Evolutionary conservation across 257 asterid species (phyloP), one percentile per base, ranked within the genome.

Genomic region (Fraxinus quadrangulata): DNA sequence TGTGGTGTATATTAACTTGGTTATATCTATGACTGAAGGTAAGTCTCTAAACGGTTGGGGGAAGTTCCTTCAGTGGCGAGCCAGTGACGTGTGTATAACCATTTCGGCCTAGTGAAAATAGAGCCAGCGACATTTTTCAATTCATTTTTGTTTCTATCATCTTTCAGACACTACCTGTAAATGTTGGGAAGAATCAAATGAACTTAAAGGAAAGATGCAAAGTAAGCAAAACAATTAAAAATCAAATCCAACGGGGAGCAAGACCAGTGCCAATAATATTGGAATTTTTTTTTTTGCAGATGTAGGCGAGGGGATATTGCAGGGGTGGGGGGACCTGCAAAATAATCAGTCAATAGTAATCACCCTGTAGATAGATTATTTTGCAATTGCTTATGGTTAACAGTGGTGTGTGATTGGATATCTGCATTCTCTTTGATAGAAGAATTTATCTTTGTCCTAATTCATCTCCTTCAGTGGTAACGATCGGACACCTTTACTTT

Each of bases 401-500:
- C 39, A 34, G 8, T 31, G 24, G 26, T 67, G 77, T 24, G 12
- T 74, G 73, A 70, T 72, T 49, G 69, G 54, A 26, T 17, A 68
- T 26, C 34, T 2, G 9, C 30, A n/a, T 21, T 14, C n/a, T 54
- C 33, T 4, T 47, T 54, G 66, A 21, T 59, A 34, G 24, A 47
- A 8, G n/a, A 80, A 63, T 31, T 33, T 17, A 47, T 28, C 39
- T 70, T 40, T 31, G 40, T 21, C 72, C 73, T 54, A 16, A 21
- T 70, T 51, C 40, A 67, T 11, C 72, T 72, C 63, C 67, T 54
- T 28, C 67, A 69, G 72, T 31, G 42, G 61, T 17, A n/a, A 5
- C 9, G 26, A 61, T 45, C 78, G 67, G 80, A 51, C 31, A 26
- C 40, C 19, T 51, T 17, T 69, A 70, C 76, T 68, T 73, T 77